Evolutionary conservation across 1,139 yeast species (phyloP).

Genomic region (Tardiomyces blankii): DNA sequence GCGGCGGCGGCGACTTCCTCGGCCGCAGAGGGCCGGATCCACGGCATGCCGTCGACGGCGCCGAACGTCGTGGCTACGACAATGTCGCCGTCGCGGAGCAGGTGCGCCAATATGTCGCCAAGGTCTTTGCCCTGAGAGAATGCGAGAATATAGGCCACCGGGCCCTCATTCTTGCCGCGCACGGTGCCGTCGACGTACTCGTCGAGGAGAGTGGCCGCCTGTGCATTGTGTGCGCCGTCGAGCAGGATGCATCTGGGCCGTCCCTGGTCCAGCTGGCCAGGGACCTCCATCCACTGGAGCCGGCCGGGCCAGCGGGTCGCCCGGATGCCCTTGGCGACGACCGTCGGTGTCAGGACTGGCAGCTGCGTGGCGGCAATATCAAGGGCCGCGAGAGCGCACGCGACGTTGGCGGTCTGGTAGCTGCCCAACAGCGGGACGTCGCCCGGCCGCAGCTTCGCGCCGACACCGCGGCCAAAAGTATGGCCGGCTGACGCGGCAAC

Average conservation of each 20-base stretch:
- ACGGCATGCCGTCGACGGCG: conserved; percentile 81
- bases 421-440: conserved; percentile 53
- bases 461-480: not conserved
- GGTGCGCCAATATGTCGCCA: conserved; percentile 37
- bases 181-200: conserved; percentile 28
- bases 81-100: conserved; percentile 41
- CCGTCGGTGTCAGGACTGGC: conserved; percentile 14
- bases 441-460: not conserved
- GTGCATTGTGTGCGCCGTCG: conserved; percentile 91
- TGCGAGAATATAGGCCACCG: conserved; percentile 56
- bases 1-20: conserved; percentile 15
- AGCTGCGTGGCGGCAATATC: conserved; percentile 23
- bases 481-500: not conserved
- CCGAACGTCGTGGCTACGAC: conserved; percentile 56
- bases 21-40: conserved; percentile 51
- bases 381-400: conserved; percentile 54
- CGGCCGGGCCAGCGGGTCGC: conserved; percentile 32
- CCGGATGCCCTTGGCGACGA: conserved; percentile 40
- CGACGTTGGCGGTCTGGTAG: conserved; percentile 60
- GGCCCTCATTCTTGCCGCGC: conserved; percentile 19
- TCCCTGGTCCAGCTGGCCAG: conserved; percentile 47
- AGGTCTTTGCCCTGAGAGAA: conserved; percentile 66
- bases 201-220: conserved; percentile 64
- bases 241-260: conserved; percentile 33
- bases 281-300: conserved; percentile 28